phyloP scores from a whole-genome alignment of 2,329 filamentous ascomycete species.

The Neopestalotiopsis sp. region DNA sequence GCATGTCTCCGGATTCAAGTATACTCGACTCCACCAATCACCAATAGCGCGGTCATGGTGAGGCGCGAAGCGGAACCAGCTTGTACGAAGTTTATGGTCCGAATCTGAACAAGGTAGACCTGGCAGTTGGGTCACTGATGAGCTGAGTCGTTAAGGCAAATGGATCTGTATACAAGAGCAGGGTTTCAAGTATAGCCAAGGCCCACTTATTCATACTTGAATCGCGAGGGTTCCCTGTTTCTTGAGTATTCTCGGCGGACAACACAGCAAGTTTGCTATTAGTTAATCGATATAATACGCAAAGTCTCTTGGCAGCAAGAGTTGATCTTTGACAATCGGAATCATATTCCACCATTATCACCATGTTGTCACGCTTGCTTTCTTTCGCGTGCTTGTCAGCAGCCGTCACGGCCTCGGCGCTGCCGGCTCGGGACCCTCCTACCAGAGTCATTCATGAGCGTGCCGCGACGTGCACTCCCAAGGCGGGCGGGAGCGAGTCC shows the following conservation, averaged over 20 bases:
- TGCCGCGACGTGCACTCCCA: constrained; percentile 12
- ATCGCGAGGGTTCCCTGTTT: background rate
- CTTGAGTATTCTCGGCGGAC: background rate
- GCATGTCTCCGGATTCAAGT: background rate
- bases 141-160: too few species aligned
- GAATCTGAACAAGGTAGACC: too few species aligned
- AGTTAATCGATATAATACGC: background rate
- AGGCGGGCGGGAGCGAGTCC: constrained; percentile 20
- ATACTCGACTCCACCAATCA: constrained; percentile 1
- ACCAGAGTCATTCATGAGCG: background rate
- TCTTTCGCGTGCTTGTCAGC: background rate
- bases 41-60: background rate
- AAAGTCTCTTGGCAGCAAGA: background rate
- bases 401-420: background rate
- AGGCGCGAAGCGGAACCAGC: background rate
- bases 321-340: background rate
- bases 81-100: too few species aligned
- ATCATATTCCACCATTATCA: background rate
- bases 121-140: too few species aligned
- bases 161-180: too few species aligned
- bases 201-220: too few species aligned
- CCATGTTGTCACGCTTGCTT: background rate
- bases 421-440: background rate
- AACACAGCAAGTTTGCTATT: background rate
- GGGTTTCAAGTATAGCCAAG: too few species aligned